Base-by-base conservation (phyloP, 176 grass and related monocot species). In the Paspalum notatum region DNA sequence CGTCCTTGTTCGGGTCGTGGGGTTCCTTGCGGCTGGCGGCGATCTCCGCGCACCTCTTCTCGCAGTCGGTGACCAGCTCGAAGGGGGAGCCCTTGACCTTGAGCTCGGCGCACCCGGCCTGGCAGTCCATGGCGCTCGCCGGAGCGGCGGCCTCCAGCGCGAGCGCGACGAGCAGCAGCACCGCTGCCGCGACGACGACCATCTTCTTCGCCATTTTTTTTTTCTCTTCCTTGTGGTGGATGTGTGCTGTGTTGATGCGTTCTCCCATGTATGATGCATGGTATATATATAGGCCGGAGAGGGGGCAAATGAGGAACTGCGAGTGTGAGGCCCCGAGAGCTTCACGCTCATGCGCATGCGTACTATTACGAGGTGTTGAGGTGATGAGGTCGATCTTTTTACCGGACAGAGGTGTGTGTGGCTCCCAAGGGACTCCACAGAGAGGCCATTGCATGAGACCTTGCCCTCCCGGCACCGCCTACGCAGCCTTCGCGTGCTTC, bases 41-140 rank as follows among this genome's bases (percentile, higher is more conserved):
- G 43, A 69, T 8, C 66, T 13, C 66, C 1, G 12, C 43, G 66
- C 66, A 69, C 7, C 25, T 69, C 43, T 69, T 69, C 21, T 47
- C 6, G 43, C 66, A 69, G 12, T 69, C 43, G 43, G 22, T 43
- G n/a, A 2, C 5, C 11, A n/a, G 11, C n/a, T 22, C 18, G 40
- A 7, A 6, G 5, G 41, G 42, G 12, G 42, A 45, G 5, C 6
- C n/a, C 6, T 8, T 13, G n/a, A 47, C 20, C 66, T 8, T 13
- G n/a, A 47, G 20, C 66, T 68, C 5, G 42, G 20, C 6, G n/a
- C 66, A 68, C 5, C 41, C 66, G 43, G 12, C 12, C 66, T 69
- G 47, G 43, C 66, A 69, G 43, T 69, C 66, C 66, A 48, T 69
- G 66, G 66, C 66, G 42, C 9, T 8, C n/a, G 20, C 66, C 66